Conservation (phyloP, 495 filamentous ascomycete species). For the Neurospora sp. region DNA sequence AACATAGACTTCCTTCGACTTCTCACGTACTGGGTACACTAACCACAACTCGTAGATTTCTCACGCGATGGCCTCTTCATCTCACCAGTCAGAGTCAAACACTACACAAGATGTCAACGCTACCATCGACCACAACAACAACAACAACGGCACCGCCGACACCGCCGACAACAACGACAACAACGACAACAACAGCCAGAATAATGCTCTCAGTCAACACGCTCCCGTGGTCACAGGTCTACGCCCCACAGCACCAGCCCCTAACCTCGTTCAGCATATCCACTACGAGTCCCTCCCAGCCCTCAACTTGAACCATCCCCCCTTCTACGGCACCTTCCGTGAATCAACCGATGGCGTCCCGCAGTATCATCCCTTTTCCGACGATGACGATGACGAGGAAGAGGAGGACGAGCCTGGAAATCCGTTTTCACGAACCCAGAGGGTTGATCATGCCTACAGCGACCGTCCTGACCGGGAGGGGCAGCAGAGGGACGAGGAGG, state of each 20-base stretch:
- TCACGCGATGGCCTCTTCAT: not conserved
- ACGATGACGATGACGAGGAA: not conserved
- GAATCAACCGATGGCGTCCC: not conserved
- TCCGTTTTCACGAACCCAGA: not conserved
- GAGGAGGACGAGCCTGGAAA: not conserved
- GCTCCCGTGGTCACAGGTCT: not conserved
- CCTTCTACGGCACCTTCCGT: not conserved
- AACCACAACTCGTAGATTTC: not conserved
- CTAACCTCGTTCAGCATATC: not conserved
- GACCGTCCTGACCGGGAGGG: not conserved
- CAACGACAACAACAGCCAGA: not conserved
- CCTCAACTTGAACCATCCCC: not conserved
- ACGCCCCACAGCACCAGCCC: not conserved
- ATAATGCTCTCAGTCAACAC: not conserved
- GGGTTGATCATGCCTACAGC: not conserved
- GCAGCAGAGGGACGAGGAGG: not conserved
- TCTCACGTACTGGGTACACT: not conserved
- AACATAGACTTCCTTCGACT: not conserved
- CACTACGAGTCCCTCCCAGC: not conserved
- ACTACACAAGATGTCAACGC: not conserved
- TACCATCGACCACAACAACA: not conserved
- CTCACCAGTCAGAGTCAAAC: not conserved
- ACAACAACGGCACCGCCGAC: not conserved
- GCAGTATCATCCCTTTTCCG: not conserved
- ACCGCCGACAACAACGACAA: not conserved